Evolutionary conservation across 2,329 filamentous ascomycete species (phyloP).

Genomic region (Penicillium sp.): DNA sequence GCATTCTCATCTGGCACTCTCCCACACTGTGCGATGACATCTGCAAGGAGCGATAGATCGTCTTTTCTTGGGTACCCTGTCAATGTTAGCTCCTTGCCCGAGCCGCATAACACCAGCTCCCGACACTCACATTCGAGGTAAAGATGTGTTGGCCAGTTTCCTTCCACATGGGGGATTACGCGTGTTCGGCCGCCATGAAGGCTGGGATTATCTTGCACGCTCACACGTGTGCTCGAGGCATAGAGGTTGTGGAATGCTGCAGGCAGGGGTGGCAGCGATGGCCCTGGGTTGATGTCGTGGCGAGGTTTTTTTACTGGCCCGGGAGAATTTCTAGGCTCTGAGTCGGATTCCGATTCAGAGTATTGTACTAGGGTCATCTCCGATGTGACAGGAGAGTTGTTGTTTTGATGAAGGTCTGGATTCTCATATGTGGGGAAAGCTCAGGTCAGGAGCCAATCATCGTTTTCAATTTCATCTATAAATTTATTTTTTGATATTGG

Average conservation of each 20-base stretch:
- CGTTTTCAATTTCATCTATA: background rate
- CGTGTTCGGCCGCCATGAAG: constrained; percentile 84
- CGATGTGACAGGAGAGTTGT: background rate
- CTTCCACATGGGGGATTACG: constrained; percentile 76
- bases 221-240: constrained; percentile 73
- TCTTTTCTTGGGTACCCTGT: constrained; percentile 42
- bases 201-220: constrained; percentile 74
- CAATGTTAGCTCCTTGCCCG: constrained; percentile 14
- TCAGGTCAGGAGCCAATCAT: background rate
- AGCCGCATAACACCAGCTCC: background rate
- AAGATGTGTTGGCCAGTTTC: constrained; percentile 89
- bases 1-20: constrained; percentile 43
- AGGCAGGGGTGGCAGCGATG: constrained; percentile 69
- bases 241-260: constrained; percentile 84
- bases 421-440: background rate
- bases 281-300: constrained; percentile 18
- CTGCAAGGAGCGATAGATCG: constrained; percentile 34
- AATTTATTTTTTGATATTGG: background rate
- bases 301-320: constrained; percentile 25
- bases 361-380: constrained; percentile 66
- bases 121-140: constrained; percentile 82
- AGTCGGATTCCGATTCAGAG: constrained; percentile 47
- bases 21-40: constrained; percentile 29
- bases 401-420: background rate
- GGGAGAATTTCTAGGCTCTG: constrained; percentile 22